These are phyloP conservation scores for Candolleomyces efflorescens DNA, from an alignment of 768 basidiomycete genomes.

Conservation along the genomic window DNA sequence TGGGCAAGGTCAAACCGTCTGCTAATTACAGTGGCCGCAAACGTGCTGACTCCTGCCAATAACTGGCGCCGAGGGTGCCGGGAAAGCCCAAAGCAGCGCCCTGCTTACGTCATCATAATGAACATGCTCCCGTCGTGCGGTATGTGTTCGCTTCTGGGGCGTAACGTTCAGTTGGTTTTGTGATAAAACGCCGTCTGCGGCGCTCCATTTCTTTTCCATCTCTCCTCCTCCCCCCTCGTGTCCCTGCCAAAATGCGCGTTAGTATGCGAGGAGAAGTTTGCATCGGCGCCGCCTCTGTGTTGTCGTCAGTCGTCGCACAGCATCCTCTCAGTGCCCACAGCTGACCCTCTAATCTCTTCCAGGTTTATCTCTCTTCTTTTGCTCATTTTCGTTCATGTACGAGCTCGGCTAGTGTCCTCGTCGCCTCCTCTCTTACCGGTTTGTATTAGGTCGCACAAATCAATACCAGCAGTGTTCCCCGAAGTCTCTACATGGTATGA, in stretches of 20 bases:
- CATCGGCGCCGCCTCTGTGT: conserved; percentile 63
- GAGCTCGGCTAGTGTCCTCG: conserved; percentile 20
- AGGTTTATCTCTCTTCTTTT: conserved; percentile 52
- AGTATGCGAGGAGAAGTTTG: conserved; percentile 73
- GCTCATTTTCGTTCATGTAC: conserved; percentile 79
- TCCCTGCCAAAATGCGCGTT: conserved; percentile 10
- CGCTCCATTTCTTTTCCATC: conserved; percentile 13
- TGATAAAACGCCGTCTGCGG: conserved; percentile 6
- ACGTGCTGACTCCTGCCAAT: too few species aligned
- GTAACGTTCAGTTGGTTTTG: background rate
- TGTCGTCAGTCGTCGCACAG: conserved; percentile 50
- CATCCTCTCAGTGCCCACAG: conserved; percentile 13
- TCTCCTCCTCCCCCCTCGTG: background rate
- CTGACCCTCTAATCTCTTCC: conserved; percentile 14
- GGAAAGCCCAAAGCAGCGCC: background rate
- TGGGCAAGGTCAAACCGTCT: conserved; percentile 9
- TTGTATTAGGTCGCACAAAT: conserved; percentile 71
- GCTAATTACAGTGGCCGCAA: too few species aligned
- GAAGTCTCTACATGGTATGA: conserved; percentile 68
- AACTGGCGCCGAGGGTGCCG: too few species aligned
- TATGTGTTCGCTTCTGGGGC: conserved; percentile 1
- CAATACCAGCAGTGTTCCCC: conserved; percentile 69
- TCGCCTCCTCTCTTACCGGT: conserved; percentile 19
- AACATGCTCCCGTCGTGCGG: conserved; percentile 2
- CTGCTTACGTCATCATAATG: conserved; percentile 3